Evolutionary conservation across 2,329 filamentous ascomycete species (phyloP).

Genomic region (Pyrenophora seminiperda): DNA sequence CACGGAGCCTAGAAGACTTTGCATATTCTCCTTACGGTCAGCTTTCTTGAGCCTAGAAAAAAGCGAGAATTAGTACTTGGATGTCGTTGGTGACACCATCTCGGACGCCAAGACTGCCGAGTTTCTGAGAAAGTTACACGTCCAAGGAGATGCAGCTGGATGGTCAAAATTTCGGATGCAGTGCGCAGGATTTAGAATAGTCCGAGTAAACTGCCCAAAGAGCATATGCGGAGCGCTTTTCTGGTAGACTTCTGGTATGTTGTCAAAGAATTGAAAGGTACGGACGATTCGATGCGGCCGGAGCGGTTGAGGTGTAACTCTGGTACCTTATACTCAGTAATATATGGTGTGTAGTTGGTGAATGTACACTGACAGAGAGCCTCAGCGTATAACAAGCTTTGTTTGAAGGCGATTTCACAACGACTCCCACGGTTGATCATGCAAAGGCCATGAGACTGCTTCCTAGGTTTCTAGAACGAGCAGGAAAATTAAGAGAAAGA

Average conservation of each 20-base stretch:
- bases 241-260: slow-evolving; percentile 15
- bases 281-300: slow-evolving; percentile 8
- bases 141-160: background rate
- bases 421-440: too few species aligned
- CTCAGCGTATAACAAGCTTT: too few species aligned
- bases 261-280: slow-evolving; percentile 12
- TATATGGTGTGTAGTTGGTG: too few species aligned
- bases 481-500: too few species aligned
- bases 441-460: too few species aligned
- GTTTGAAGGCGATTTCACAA: too few species aligned
- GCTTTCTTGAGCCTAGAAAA: slow-evolving; percentile 26
- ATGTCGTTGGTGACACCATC: slow-evolving; percentile 32
- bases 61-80: slow-evolving; percentile 27
- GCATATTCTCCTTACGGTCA: slow-evolving; percentile 32
- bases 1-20: slow-evolving; percentile 33
- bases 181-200: background rate
- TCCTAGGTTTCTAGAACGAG: too few species aligned
- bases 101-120: slow-evolving; percentile 26
- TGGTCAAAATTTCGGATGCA: background rate
- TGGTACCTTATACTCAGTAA: background rate
- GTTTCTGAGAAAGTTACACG: background rate
- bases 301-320: background rate
- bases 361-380: too few species aligned
- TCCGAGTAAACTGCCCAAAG: background rate
- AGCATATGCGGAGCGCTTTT: slow-evolving; percentile 4